These are phyloP conservation scores for Arthrobotrys iridis DNA, from an alignment of 2,329 filamentous ascomycete genomes.

Conservation along the genomic window DNA sequence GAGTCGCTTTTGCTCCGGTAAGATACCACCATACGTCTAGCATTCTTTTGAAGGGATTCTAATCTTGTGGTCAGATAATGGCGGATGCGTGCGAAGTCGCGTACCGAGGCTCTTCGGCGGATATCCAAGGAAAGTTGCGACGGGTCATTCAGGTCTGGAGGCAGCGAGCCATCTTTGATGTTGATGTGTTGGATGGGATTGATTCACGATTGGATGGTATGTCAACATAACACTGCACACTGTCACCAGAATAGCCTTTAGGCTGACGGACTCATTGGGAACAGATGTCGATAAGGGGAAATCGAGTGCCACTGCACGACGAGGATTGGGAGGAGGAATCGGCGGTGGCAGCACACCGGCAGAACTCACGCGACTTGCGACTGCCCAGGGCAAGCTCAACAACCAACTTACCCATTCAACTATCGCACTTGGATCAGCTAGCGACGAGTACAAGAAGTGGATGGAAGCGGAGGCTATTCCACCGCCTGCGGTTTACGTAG, in stretches of 20 bases:
- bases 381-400: constrained; percentile 76
- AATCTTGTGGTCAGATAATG: constrained; percentile 68
- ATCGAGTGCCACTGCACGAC: constrained; percentile 67
- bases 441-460: constrained; percentile 84
- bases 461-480: constrained; percentile 77
- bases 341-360: constrained; percentile 71
- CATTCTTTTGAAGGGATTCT: neutral
- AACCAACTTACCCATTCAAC: constrained; percentile 77
- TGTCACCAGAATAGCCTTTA: neutral
- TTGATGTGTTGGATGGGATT: constrained; percentile 79
- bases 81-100: constrained; percentile 89
- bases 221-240: constrained; percentile 55
- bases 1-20: constrained; percentile 85
- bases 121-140: constrained; percentile 86
- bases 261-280: neutral
- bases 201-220: constrained; percentile 81
- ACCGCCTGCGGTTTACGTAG: constrained; percentile 88
- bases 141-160: constrained; percentile 96
- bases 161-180: constrained; percentile 83
- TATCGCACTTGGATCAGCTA: constrained; percentile 74
- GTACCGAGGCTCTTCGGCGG: constrained; percentile 86
- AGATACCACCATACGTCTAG: constrained; percentile 53
- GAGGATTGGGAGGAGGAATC: constrained; percentile 67
- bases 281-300: constrained; percentile 70
- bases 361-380: constrained; percentile 79